phyloP scores from a whole-genome alignment of 83 land plant species.

The Thuja plicata region DNA sequence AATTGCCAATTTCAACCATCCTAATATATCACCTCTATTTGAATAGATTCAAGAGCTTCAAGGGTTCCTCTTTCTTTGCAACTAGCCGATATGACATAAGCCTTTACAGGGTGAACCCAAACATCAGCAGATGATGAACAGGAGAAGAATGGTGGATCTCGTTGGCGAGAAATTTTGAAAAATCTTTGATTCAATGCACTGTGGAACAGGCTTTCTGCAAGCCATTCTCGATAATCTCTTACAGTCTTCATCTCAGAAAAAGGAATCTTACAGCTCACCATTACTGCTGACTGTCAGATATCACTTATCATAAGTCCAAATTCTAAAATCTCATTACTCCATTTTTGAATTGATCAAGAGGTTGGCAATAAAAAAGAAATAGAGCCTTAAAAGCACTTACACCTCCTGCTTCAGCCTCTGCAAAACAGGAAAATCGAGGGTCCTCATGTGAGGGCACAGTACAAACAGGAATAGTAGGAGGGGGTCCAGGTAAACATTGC shows the following conservation, averaged over 20 bases:
- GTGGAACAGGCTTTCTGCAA: slow-evolving; percentile 91
- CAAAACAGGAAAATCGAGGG: slow-evolving; percentile 95
- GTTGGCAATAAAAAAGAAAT: slow-evolving; percentile 5
- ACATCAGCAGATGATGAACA: slow-evolving; percentile 81
- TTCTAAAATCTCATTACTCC: background rate
- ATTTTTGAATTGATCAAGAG: background rate
- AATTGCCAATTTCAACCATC: background rate
- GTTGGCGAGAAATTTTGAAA: slow-evolving; percentile 79
- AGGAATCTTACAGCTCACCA: slow-evolving; percentile 89
- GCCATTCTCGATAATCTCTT: slow-evolving; percentile 63
- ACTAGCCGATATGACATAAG: slow-evolving; percentile 79
- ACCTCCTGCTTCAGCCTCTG: slow-evolving; percentile 97
- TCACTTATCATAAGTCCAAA: background rate
- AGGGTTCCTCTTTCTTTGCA: slow-evolving; percentile 91
- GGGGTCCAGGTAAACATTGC: slow-evolving; percentile 28
- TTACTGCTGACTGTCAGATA: slow-evolving; percentile 81
- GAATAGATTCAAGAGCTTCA: slow-evolving; percentile 84
- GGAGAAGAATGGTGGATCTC: slow-evolving; percentile 92
- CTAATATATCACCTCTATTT: slow-evolving; percentile 65
- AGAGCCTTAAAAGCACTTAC: slow-evolving; percentile 33
- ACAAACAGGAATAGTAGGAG: slow-evolving; percentile 60
- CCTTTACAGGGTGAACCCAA: slow-evolving; percentile 83
- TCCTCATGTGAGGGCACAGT: slow-evolving; percentile 83
- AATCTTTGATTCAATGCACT: slow-evolving; percentile 89
- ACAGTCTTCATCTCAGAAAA: slow-evolving; percentile 61